Conservation (phyloP, 495 filamentous ascomycete species). For the Aspergillus sclerotiicarbonarius region DNA sequence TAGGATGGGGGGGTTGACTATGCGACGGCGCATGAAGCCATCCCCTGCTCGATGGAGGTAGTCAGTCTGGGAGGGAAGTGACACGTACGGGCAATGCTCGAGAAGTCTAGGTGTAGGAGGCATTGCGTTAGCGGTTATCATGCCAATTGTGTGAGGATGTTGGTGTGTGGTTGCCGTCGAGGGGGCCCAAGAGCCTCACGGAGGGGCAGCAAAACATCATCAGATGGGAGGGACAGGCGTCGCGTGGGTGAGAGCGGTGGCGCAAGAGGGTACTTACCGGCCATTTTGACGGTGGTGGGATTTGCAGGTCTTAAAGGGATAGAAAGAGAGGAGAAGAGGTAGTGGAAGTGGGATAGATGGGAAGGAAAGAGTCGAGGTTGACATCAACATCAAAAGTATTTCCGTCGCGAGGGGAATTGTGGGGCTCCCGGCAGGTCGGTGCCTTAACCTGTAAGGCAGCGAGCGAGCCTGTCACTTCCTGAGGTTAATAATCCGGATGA, state of each 20-base stretch:
- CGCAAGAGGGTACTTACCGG: constrained; percentile 30
- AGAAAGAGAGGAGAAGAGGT: constrained; percentile 1
- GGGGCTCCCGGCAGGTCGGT: constrained; percentile 7
- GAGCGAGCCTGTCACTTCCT: background rate
- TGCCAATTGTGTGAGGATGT: background rate
- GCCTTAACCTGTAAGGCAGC: background rate
- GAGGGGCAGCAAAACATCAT: constrained; percentile 24
- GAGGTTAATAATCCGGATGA: background rate
- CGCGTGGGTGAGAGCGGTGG: background rate
- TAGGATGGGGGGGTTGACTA: background rate
- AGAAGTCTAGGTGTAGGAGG: constrained; percentile 43
- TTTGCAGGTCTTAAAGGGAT: constrained; percentile 2
- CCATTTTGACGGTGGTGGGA: constrained; percentile 33
- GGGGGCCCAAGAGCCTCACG: constrained; percentile 10
- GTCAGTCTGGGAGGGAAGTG: too few species aligned
- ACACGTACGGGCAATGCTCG: constrained; percentile 55
- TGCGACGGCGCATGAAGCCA: background rate
- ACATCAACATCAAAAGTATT: constrained; percentile 13
- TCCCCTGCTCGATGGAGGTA: background rate
- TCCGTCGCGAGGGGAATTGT: constrained; percentile 14
- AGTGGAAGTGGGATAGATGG: background rate
- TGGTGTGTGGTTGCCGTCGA: background rate
- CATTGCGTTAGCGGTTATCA: constrained; percentile 20
- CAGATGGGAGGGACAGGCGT: background rate
- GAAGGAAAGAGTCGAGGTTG: constrained; percentile 5